These are phyloP conservation scores for Solanum dulcamara DNA, from an alignment of 257 asterid genomes.

Conservation along the genomic window DNA sequence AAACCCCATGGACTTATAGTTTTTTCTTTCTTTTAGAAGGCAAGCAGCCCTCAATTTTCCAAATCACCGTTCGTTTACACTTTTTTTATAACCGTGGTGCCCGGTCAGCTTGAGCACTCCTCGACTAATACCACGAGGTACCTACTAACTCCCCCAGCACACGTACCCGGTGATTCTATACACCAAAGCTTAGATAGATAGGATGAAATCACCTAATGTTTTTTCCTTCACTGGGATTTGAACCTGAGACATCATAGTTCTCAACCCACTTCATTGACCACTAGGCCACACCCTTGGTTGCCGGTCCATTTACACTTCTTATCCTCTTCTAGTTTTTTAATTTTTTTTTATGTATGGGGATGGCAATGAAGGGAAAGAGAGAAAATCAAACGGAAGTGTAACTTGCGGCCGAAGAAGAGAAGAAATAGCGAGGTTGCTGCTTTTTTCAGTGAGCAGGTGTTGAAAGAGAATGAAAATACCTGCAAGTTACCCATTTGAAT, in stretches of 20 bases:
- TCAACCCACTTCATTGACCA: neutral
- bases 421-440: neutral
- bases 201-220: neutral
- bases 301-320: neutral
- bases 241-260: neutral
- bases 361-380: neutral
- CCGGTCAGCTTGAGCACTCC: neutral
- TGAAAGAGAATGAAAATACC: conserved; percentile 23
- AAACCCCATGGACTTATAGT: neutral
- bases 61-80: neutral
- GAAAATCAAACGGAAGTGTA: neutral
- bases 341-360: neutral
- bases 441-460: neutral
- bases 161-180: neutral
- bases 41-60: neutral
- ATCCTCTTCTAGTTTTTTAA: neutral
- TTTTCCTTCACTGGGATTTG: neutral
- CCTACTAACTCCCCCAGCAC: neutral
- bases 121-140: neutral
- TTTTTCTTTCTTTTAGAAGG: neutral
- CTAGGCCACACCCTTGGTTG: neutral
- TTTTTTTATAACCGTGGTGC: neutral
- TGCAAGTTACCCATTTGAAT: conserved; percentile 74
- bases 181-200: neutral
- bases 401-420: neutral